phyloP scores from a whole-genome alignment of 2,329 filamentous ascomycete species.

The Colletotrichum sp. region DNA sequence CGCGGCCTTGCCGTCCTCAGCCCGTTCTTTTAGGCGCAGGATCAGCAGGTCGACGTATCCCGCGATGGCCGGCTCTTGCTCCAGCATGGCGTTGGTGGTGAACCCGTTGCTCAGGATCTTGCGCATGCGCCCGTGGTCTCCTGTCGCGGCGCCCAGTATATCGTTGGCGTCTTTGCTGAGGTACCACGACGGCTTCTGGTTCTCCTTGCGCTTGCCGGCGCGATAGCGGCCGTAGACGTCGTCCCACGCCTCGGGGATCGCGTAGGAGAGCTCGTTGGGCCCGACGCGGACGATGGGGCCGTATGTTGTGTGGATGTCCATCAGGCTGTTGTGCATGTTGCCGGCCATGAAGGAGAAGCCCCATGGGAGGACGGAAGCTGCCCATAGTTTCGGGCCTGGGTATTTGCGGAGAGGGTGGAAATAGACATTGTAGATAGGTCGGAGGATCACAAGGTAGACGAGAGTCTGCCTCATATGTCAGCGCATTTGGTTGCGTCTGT shows the following conservation, averaged over 20 bases:
- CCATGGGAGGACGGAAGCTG: not conserved
- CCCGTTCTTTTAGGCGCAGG: not conserved
- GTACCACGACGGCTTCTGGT: not conserved
- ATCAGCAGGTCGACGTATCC: not conserved
- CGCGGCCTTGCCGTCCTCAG: not conserved
- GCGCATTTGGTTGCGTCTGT: no score
- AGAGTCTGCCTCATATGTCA: not conserved
- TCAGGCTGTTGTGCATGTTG: not conserved
- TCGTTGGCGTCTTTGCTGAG: not conserved
- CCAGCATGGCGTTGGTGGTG: not conserved
- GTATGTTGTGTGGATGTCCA: conserved; percentile 15
- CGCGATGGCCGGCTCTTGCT: not conserved
- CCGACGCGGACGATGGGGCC: conserved; percentile 42
- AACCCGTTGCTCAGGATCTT: not conserved
- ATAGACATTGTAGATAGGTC: not conserved
- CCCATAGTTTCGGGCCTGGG: conserved; percentile 25
- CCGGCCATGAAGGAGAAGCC: not conserved
- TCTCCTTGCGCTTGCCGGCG: not conserved
- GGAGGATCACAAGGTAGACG: not conserved
- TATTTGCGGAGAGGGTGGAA: not conserved
- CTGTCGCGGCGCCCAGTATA: not conserved
- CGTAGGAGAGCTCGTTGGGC: conserved; percentile 29
- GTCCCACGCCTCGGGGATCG: not conserved
- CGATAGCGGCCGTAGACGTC: not conserved
- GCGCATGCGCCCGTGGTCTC: not conserved